Evolutionary conservation across 495 filamentous ascomycete genomes (phyloP).

Genomic region (Lasiosphaeris hirsuta): DNA sequence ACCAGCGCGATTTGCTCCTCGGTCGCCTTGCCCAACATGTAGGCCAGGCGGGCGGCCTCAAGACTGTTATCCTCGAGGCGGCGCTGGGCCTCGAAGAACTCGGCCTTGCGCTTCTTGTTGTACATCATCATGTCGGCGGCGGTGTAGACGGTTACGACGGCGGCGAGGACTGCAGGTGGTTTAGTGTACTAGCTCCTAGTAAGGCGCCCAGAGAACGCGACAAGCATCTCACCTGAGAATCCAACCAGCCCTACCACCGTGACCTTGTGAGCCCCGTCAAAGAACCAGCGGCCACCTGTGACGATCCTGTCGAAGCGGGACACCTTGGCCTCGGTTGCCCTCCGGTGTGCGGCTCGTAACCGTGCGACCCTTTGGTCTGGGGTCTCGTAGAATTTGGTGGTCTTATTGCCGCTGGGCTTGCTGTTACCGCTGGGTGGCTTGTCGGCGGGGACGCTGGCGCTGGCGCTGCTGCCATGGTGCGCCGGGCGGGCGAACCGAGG

Average conservation of each 20-base stretch:
- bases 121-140: conserved; percentile 82
- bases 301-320: conserved; percentile 67
- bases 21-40: conserved; percentile 61
- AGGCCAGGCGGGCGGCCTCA: conserved; percentile 55
- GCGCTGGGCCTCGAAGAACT: conserved; percentile 64
- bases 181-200: not conserved
- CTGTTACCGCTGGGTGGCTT: no score
- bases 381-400: conserved; percentile 55
- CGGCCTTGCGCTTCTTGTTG: conserved; percentile 66
- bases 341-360: conserved; percentile 73
- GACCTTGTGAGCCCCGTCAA: conserved; percentile 78
- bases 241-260: conserved; percentile 73
- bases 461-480: conserved; percentile 34
- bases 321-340: conserved; percentile 62
- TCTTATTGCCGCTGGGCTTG: no score
- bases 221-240: conserved; percentile 64
- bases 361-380: conserved; percentile 86
- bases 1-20: conserved; percentile 50
- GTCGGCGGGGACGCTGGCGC: no score
- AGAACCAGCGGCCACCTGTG: conserved; percentile 63
- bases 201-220: not conserved
- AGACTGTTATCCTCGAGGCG: conserved; percentile 51
- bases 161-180: conserved; percentile 58
- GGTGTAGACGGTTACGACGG: conserved; percentile 73
- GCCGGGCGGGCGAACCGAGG: conserved; percentile 60